phyloP scores from a whole-genome alignment of 441 rosid genomes.

The Adansonia grandidieri region DNA sequence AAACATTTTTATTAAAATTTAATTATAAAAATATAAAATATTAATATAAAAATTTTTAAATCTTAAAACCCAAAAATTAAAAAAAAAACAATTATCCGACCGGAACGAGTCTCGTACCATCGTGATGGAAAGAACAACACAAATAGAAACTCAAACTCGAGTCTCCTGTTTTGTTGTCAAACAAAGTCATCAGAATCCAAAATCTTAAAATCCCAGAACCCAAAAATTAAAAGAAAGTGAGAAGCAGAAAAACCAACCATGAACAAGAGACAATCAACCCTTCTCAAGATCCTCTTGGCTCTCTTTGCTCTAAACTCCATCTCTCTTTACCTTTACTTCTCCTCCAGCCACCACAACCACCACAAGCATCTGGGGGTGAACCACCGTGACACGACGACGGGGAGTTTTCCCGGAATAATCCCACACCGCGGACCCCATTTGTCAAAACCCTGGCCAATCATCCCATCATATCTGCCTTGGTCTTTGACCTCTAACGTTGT shows the following conservation, averaged over 20 bases:
- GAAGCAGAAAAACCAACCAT: constrained; percentile 22
- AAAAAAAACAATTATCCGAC: no score
- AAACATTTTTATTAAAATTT: no score
- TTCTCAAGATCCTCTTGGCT: constrained; percentile 48
- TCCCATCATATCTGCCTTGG: constrained; percentile 95
- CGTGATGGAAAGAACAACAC: neutral
- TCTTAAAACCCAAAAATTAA: no score
- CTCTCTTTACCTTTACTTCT: constrained; percentile 69
- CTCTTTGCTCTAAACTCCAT: constrained; percentile 67
- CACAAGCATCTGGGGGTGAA: constrained; percentile 28
- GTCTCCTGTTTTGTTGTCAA: neutral
- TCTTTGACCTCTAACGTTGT: constrained; percentile 42
- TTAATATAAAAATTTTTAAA: no score
- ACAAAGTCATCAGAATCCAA: neutral
- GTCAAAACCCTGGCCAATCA: constrained; percentile 77
- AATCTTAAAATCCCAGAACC: neutral
- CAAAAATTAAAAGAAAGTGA: neutral
- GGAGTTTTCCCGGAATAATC: neutral
- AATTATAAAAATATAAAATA: no score
- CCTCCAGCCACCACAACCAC: constrained; percentile 35
- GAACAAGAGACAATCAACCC: constrained; percentile 43
- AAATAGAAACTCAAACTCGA: neutral
- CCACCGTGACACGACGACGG: neutral
- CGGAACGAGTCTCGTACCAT: no score
- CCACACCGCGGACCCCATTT: constrained; percentile 31